Evolutionary conservation across 148 eudicot genomes (phyloP).

Genomic region (Vaccinium darrowii): DNA sequence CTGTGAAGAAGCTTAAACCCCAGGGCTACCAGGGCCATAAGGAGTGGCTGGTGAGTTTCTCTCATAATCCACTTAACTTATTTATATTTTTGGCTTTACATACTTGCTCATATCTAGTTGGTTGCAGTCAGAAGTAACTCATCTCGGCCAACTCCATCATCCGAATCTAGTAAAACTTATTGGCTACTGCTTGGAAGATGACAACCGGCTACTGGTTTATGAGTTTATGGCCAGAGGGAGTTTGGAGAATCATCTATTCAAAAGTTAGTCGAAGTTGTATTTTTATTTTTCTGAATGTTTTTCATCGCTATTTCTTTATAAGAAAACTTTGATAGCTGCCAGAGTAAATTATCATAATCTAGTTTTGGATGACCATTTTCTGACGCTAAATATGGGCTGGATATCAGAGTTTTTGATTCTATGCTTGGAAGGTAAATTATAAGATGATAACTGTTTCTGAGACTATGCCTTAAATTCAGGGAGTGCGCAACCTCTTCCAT

Average conservation of each 20-base stretch:
- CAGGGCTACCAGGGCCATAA: conserved; percentile 46
- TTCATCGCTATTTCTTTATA: neutral
- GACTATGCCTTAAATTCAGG: conserved; percentile 17
- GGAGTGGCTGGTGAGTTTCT: conserved; percentile 52
- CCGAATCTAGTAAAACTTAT: conserved; percentile 54
- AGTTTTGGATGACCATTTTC: neutral
- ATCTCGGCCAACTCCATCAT: conserved; percentile 51
- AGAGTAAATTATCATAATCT: neutral
- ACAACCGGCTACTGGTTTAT: conserved; percentile 43
- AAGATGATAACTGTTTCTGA: neutral
- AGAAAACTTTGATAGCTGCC: neutral
- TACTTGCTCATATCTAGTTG: conserved; percentile 15
- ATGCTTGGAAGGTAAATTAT: neutral
- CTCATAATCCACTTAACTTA: neutral
- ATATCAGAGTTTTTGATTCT: neutral
- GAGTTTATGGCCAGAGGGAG: conserved; percentile 54
- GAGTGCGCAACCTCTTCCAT: conserved; percentile 37
- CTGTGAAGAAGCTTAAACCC: conserved; percentile 46
- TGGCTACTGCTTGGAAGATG: conserved; percentile 50
- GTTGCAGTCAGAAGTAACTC: conserved; percentile 46
- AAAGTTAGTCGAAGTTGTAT: conserved; percentile 18
- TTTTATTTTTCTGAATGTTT: neutral
- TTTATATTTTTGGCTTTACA: neutral
- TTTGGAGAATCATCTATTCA: conserved; percentile 46
- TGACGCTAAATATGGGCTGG: neutral